A percentile compares a stretch with the other conserved stretches of the same genome.
phyloP scores from a whole-genome alignment of 805 yeast genomes.

The Suhomyces sp. region DNA sequence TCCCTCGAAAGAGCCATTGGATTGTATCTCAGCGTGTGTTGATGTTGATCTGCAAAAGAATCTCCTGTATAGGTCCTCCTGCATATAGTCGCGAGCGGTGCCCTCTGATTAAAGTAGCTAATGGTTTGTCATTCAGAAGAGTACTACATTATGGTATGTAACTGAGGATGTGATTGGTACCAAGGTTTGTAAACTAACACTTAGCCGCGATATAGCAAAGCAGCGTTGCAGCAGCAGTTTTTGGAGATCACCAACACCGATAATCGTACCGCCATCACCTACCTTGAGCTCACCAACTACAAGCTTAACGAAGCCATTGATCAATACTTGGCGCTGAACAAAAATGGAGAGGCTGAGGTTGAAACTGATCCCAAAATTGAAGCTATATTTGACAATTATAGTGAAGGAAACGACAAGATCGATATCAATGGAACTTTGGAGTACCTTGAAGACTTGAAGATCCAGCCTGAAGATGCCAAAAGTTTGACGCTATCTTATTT shows the following conservation, averaged over 20 bases:
- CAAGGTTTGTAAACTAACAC: constrained; percentile 2
- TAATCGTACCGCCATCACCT: constrained; percentile 31
- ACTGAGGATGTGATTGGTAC: no score
- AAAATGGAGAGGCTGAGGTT: constrained; percentile 1
- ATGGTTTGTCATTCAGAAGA: background rate
- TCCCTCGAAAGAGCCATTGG: background rate
- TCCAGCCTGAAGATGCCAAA: constrained; percentile 70
- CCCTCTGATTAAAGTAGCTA: background rate
- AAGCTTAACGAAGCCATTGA: constrained; percentile 31
- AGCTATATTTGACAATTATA: constrained; percentile 33
- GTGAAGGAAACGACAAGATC: constrained; percentile 38
- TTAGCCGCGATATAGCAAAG: constrained; percentile 4
- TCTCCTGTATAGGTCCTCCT: background rate
- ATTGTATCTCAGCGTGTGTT: no score
- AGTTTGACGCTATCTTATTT: constrained; percentile 71
- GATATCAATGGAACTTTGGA: constrained; percentile 76
- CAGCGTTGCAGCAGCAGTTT: constrained; percentile 31
- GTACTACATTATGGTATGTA: constrained; percentile 2
- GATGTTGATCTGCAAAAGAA: no score
- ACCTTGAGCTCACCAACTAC: constrained; percentile 30
- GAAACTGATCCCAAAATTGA: constrained; percentile 18
- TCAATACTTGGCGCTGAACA: constrained; percentile 17
- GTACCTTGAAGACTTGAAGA: constrained; percentile 63
- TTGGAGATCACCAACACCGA: constrained; percentile 40
- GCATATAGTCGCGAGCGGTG: background rate